Evolutionary conservation across 2,329 filamentous ascomycete species (phyloP).

Genomic region (Claviceps fusiformis): DNA sequence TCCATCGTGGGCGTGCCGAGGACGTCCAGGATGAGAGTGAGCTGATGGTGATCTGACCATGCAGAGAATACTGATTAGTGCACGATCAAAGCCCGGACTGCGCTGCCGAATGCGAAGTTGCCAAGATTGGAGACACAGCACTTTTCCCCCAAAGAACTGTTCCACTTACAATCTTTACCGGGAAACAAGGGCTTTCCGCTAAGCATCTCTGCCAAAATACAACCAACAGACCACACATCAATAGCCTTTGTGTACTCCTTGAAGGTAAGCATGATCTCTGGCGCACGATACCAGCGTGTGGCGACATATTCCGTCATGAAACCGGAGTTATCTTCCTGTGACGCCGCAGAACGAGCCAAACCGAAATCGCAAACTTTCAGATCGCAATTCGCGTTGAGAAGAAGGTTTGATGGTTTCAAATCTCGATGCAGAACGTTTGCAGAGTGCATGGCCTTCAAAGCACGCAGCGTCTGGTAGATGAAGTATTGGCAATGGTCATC

Average conservation of each 20-base stretch:
- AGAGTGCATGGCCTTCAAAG: conserved; percentile 97
- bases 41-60: conserved; percentile 79
- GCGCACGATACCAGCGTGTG: conserved; percentile 96
- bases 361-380: conserved; percentile 98
- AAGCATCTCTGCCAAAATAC: conserved; percentile 96
- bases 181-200: conserved; percentile 97
- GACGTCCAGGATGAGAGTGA: conserved; percentile 93
- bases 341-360: conserved; percentile 85
- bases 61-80: neutral
- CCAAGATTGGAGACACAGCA: neutral
- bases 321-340: conserved; percentile 97
- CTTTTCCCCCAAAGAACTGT: neutral
- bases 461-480: conserved; percentile 97
- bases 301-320: conserved; percentile 99
- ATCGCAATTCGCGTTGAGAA: conserved; percentile 97
- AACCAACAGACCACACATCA: conserved; percentile 97
- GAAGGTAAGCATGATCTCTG: conserved; percentile 99
- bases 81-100: neutral
- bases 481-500: conserved; percentile 99
- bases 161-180: conserved; percentile 79
- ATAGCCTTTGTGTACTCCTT: conserved; percentile 99
- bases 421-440: conserved; percentile 96
- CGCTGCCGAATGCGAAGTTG: neutral
- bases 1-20: conserved; percentile 98
- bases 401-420: conserved; percentile 90